Evolutionary conservation across 2,329 filamentous ascomycete species (phyloP).

Genomic region (Cladophialophora exuberans): DNA sequence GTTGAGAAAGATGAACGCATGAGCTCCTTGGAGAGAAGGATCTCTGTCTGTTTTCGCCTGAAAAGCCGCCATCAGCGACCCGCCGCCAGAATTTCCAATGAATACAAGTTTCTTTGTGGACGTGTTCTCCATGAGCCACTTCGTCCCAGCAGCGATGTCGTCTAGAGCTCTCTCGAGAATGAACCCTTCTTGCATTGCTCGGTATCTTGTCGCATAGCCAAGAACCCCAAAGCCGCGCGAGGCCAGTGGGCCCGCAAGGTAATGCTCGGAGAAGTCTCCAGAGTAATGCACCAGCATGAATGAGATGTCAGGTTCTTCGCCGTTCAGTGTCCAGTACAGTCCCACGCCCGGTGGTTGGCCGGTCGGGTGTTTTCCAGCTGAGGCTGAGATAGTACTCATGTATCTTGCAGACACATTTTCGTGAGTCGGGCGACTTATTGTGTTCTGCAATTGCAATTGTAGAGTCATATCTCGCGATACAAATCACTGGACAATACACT

Average conservation of each 20-base stretch:
- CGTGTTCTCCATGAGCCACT: slow-evolving; percentile 2
- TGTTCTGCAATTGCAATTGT: neutral
- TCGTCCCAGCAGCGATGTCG: slow-evolving; percentile 1
- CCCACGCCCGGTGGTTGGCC: neutral
- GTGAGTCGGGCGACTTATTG: neutral
- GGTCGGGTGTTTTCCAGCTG: neutral
- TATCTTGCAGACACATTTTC: neutral
- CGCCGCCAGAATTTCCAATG: slow-evolving; percentile 12
- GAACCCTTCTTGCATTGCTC: slow-evolving; percentile 2
- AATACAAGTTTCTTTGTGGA: slow-evolving; percentile 1
- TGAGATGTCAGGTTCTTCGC: neutral
- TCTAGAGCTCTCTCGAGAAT: slow-evolving; percentile 4
- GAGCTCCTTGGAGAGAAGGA: neutral
- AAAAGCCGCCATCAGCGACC: slow-evolving; percentile 9
- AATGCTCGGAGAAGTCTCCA: slow-evolving; percentile 8
- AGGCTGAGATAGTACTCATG: neutral
- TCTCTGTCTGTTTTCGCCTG: slow-evolving; percentile 3
- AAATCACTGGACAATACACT: neutral
- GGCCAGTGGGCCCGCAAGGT: slow-evolving; percentile 1
- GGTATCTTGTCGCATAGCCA: slow-evolving; percentile 1
- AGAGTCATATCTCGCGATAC: neutral
- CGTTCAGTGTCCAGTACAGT: neutral
- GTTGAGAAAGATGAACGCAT: slow-evolving; percentile 13
- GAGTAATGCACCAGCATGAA: slow-evolving; percentile 6
- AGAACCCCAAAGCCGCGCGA: slow-evolving; percentile 4